Base-by-base conservation (phyloP, 805 yeast species). In the Yamadazyma endophytica region DNA sequence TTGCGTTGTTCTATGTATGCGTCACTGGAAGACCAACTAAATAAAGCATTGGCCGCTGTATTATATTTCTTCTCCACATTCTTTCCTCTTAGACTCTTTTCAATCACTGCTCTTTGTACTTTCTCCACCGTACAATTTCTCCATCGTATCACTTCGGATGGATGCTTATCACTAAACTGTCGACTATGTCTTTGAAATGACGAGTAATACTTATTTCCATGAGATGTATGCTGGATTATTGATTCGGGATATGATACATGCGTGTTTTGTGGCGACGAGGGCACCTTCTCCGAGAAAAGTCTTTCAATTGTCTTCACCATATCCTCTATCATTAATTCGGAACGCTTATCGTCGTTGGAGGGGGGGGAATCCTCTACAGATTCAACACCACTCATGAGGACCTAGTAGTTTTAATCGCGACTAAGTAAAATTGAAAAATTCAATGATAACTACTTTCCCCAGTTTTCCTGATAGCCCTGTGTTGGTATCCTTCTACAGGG, bases 21-120 rank as follows among this genome's bases (percentile, higher is more conserved):
- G 28, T 65, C 72, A 18, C 61, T 56, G 1, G 70, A 61, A 12
- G 69, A 61, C 72, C 72, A 65, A 29, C 58, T 49, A 35, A 65
- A 65, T 22, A 65, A 48, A n/a, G 61, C 51, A 37, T 53, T 63
- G 14, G 64, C 52, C 30, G 36, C 23, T 26, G 36, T n/a, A n/a
- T n/a, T n/a, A n/a, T n/a, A n/a, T n/a, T n/a, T 19, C 26, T 19
- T 11, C 21, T 9, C 21, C 11, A 19, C 11, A 19, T 19, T 9
- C 21, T 19, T 19, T 5, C 34, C 33, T 4, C 24, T 16, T 13
- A 32, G 29, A 4, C 26, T 23, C 17, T 25, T 25, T 15, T 25
- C 43, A 2, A 42, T 16, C 12, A 42, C 17, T 17, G 28, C 18
- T 5, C 27, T 31, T 14, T 38, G 31, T n/a, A 37, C 21, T 9